phyloP scores from a whole-genome alignment of 179 eudicot species.

The Nepenthes alata region DNA sequence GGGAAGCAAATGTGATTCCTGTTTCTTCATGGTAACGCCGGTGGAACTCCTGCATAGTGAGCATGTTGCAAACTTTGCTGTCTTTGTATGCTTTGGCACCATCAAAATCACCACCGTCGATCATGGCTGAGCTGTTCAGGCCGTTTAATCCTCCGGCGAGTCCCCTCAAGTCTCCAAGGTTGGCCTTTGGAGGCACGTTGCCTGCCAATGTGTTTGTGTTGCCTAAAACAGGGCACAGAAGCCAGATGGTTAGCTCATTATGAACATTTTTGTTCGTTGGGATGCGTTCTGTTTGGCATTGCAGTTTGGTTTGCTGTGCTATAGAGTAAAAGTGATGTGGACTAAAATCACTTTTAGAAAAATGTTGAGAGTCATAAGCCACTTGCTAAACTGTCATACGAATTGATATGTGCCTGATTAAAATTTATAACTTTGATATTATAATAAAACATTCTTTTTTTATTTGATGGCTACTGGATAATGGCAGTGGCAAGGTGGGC shows the following conservation, averaged over 20 bases:
- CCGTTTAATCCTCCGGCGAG: slow-evolving; percentile 68
- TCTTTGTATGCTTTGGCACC: slow-evolving; percentile 90
- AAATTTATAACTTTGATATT: no score
- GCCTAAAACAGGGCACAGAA: slow-evolving; percentile 22
- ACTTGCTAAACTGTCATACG: no score
- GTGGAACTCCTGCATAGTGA: slow-evolving; percentile 76
- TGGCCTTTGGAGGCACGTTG: slow-evolving; percentile 78
- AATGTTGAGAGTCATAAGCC: no score
- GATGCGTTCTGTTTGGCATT: neutral
- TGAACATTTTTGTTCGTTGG: no score
- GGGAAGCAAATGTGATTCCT: slow-evolving; percentile 57
- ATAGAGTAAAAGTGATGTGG: neutral
- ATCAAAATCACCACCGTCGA: slow-evolving; percentile 78
- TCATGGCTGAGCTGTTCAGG: slow-evolving; percentile 61
- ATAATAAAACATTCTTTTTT: no score
- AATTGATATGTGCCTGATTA: no score
- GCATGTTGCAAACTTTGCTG: slow-evolving; percentile 88
- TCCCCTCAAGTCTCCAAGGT: slow-evolving; percentile 69
- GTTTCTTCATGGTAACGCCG: slow-evolving; percentile 58
- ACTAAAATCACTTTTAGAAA: neutral
- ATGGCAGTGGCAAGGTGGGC: no score
- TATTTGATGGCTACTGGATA: no score
- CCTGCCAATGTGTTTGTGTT: slow-evolving; percentile 84
- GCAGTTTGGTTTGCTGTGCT: neutral
- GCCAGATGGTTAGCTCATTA: neutral